Evolutionary conservation across 352 stramenopile genomes (phyloP).

Genomic region (Pythium brachiatum): DNA sequence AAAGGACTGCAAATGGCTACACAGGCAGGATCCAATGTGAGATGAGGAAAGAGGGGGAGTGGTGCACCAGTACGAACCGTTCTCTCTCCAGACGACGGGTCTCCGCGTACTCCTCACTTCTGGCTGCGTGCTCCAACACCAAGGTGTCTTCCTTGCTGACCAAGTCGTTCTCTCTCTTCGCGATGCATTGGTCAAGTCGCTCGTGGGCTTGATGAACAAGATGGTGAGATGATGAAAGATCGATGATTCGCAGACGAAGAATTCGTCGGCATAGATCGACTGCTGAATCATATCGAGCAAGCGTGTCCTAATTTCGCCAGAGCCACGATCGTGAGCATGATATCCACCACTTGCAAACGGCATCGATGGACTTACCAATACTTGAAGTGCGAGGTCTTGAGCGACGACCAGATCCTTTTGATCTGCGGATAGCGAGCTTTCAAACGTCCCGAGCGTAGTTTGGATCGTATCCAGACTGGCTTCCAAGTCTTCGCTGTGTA

Average conservation of each 20-base stretch:
- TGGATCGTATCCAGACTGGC: conserved; percentile 11
- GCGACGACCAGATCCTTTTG: conserved; percentile 42
- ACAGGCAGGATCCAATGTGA: background rate
- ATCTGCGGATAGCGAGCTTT: conserved; percentile 33
- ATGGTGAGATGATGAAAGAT: conserved; percentile 4
- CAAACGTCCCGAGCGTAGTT: conserved; percentile 25
- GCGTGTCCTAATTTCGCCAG: conserved; percentile 6
- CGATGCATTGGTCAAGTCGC: conserved; percentile 17
- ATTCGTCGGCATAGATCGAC: conserved; percentile 11
- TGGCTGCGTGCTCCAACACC: conserved; percentile 2
- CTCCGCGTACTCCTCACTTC: conserved; percentile 5
- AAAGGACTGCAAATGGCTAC: conserved; percentile 37
- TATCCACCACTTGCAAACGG: background rate
- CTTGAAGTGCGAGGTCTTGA: conserved; percentile 37
- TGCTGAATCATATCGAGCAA: conserved; percentile 7
- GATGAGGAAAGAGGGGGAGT: background rate
- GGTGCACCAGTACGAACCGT: conserved; percentile 8
- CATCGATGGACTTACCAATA: conserved; percentile 32
- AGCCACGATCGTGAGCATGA: background rate
- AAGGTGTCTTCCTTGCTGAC: conserved; percentile 19
- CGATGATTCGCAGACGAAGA: conserved; percentile 6
- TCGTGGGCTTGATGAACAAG: background rate
- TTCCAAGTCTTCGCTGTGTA: conserved; percentile 19
- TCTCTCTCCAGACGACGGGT: conserved; percentile 6
- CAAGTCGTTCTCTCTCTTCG: conserved; percentile 14